Conservation (phyloP, 441 rosid genomes). For the Populus tomentosa region DNA sequence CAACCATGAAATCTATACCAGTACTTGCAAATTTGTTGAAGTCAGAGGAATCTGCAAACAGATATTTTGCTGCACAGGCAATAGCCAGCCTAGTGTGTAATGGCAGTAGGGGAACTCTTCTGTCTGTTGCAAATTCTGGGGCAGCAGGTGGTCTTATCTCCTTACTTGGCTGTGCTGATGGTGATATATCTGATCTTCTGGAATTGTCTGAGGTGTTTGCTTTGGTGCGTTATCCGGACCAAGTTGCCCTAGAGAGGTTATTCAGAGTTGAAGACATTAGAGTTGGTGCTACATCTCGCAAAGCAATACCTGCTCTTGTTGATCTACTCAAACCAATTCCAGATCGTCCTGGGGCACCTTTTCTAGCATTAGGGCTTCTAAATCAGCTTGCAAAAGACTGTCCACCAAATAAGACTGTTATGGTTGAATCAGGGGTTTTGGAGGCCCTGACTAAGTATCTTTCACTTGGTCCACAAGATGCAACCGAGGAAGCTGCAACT, state of each 20-base stretch:
- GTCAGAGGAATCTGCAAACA: constrained; percentile 86
- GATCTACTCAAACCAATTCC: constrained; percentile 99
- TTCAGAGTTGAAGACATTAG: constrained; percentile 99
- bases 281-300: constrained; percentile 97
- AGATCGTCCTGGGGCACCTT: constrained; percentile 99
- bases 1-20: constrained; percentile 91
- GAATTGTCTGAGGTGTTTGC: constrained; percentile 81
- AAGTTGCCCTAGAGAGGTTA: constrained; percentile 97
- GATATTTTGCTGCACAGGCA: constrained; percentile 99
- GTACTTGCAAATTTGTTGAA: constrained; percentile 84
- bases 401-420: constrained; percentile 82
- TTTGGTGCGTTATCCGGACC: constrained; percentile 87
- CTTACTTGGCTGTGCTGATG: constrained; percentile 96
- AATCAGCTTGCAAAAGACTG: constrained; percentile 96
- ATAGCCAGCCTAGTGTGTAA: constrained; percentile 92
- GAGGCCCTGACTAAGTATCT: constrained; percentile 98
- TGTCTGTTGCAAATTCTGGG: constrained; percentile 98
- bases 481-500: constrained; percentile 99
- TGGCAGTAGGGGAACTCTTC: constrained; percentile 97
- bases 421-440: constrained; percentile 98
- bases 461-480: constrained; percentile 98
- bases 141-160: constrained; percentile 95
- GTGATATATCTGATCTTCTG: constrained; percentile 80
- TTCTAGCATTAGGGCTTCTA: constrained; percentile 84
- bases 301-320: constrained; percentile 96